Conservation (phyloP, 2,329 filamentous ascomycete genomes). For the Volutella citrinella region DNA sequence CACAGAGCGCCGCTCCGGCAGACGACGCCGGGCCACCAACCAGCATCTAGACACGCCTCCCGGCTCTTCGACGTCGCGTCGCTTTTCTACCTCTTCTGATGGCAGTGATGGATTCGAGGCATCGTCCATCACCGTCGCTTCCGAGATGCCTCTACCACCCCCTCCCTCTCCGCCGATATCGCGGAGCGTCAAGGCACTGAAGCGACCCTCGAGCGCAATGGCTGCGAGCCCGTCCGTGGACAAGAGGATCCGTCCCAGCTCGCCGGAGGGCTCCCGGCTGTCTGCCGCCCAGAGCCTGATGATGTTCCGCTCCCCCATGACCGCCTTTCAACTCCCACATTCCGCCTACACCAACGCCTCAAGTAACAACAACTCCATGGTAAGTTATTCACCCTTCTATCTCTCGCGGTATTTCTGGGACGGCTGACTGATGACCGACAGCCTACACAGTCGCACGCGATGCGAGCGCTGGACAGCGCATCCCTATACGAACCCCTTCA, state of each 20-base stretch:
- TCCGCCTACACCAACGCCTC: no score
- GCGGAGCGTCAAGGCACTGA: constrained; percentile 20
- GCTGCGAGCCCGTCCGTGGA: constrained; percentile 17
- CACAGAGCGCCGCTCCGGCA: constrained; percentile 19
- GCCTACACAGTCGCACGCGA: constrained; percentile 14
- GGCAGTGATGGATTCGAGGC: constrained; percentile 24
- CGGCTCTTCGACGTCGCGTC: constrained; percentile 14
- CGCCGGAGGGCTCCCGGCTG: constrained; percentile 24
- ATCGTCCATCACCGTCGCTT: constrained; percentile 25
- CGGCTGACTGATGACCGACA: no score
- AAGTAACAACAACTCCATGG: constrained; percentile 14
- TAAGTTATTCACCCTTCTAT: no score
- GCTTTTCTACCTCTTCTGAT: constrained; percentile 18
- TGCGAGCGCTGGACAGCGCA: constrained; percentile 18
- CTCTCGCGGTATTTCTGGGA: no score
- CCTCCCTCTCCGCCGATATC: constrained; percentile 20
- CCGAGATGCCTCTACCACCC: constrained; percentile 15
- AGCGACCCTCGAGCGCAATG: constrained; percentile 18
- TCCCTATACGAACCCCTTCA: constrained; percentile 21
- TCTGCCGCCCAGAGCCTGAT: constrained; percentile 26
- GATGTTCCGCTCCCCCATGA: constrained; percentile 28
- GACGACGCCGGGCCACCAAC: constrained; percentile 17
- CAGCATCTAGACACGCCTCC: constrained; percentile 19
- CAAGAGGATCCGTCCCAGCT: constrained; percentile 23
- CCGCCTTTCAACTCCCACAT: no score